A percentile compares a stretch with the other conserved stretches of the same genome.
phyloP scores from a whole-genome alignment of 306 rosid species.

The barrel medic (Medicago truncatula) region MtrunA17r5.0-ANR NC_053044.1:37919001-37919500 shows the following conservation, averaged over 20 bases:
- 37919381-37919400: conserved; percentile 34
- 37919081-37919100: conserved; percentile 52
- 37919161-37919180: conserved; percentile 80
- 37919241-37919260: conserved; percentile 91
- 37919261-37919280: conserved; percentile 70
- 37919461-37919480: conserved; percentile 2
- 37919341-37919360: conserved; percentile 52
- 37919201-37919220: conserved; percentile 89
- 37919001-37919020: conserved; percentile 79
- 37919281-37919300: conserved; percentile 71
- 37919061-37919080: conserved; percentile 87
- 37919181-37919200: conserved; percentile 77
- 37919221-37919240: conserved; percentile 87
- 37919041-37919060: conserved; percentile 79
- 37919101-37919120: conserved; percentile 85
- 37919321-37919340: conserved; percentile 67
- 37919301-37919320: conserved; percentile 68
- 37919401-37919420: not conserved
- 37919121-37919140: conserved; percentile 83
- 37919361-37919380: conserved; percentile 35
- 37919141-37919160: conserved; percentile 76
- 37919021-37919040: conserved; percentile 66
- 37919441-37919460: conserved; percentile 20
- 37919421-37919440: conserved; percentile 14
- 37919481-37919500: conserved; percentile 18